Percentiles rank a stretch among this genome's conserved stretches.
Conservation (phyloP, 495 filamentous ascomycete species). For the Hypoxylon fragiforme region DNA sequence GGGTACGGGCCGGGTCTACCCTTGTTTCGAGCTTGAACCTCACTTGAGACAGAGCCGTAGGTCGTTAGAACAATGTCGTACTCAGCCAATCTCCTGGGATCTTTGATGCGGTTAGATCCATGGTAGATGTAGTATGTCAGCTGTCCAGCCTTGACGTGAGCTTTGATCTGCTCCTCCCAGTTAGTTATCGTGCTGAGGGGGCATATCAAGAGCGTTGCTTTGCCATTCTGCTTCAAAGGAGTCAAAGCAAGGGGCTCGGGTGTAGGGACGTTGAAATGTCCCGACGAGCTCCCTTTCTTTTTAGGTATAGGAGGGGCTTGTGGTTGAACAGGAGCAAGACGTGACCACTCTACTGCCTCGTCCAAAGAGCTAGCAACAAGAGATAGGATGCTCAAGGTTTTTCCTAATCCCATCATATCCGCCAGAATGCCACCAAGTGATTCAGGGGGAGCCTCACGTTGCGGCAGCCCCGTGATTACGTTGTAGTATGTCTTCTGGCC, state of each 20-base stretch:
- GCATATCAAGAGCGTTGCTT: slow-evolving; percentile 83
- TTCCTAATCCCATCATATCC: slow-evolving; percentile 98
- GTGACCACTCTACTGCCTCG: slow-evolving; percentile 62
- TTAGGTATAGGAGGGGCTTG: slow-evolving; percentile 38
- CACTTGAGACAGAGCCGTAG: slow-evolving; percentile 83
- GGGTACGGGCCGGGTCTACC: slow-evolving; percentile 64
- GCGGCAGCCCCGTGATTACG: slow-evolving; percentile 75
- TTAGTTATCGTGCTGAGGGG: slow-evolving; percentile 88
- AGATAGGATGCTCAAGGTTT: slow-evolving; percentile 86
- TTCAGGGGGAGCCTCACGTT: slow-evolving; percentile 66
- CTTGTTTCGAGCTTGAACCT: slow-evolving; percentile 64
- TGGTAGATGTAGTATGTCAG: slow-evolving; percentile 81
- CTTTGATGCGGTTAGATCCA: slow-evolving; percentile 69
- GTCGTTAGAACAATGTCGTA: slow-evolving; percentile 90
- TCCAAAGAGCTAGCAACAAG: slow-evolving; percentile 65
- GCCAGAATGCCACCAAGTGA: slow-evolving; percentile 86
- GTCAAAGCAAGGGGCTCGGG: slow-evolving; percentile 43
- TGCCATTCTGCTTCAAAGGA: slow-evolving; percentile 65
- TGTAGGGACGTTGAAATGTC: slow-evolving; percentile 42
- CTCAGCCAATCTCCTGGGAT: slow-evolving; percentile 65
- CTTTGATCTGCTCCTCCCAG: slow-evolving; percentile 87
- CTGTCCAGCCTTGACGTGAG: slow-evolving; percentile 67
- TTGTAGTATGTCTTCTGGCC: slow-evolving; percentile 70
- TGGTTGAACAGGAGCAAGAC: slow-evolving; percentile 44
- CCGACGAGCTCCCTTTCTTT: slow-evolving; percentile 38